Evolutionary conservation across 2,329 filamentous ascomycete species (phyloP).

Genomic region (Nemania abortiva): DNA sequence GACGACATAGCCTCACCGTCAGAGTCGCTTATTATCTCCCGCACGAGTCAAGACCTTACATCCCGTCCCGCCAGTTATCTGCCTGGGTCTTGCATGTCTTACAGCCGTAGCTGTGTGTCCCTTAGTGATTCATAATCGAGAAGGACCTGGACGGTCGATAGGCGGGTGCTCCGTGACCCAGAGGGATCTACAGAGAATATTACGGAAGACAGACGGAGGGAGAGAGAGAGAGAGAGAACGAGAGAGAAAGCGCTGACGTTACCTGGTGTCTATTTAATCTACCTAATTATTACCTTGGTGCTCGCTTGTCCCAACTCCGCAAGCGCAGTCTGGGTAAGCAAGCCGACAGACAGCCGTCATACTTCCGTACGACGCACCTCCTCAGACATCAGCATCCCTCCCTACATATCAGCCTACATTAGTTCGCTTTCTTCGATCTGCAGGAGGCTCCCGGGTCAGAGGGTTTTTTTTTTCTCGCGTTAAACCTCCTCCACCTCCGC

Average conservation of each 20-base stretch:
- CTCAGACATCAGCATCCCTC: not conserved
- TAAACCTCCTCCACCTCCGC: slow-evolving; percentile 17
- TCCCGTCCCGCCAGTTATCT: not conserved
- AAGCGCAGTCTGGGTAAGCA: slow-evolving; percentile 9
- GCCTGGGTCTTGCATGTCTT: not conserved
- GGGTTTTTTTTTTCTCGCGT: not conserved
- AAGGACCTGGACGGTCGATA: slow-evolving; percentile 6
- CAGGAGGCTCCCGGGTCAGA: slow-evolving; percentile 7
- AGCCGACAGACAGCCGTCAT: slow-evolving; percentile 10
- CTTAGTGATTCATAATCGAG: slow-evolving; percentile 8
- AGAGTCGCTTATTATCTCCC: slow-evolving; percentile 18
- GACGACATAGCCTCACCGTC: slow-evolving; percentile 28
- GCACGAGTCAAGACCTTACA: slow-evolving; percentile 15
- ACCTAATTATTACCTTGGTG: not conserved
- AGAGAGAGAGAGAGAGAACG: too few species aligned
- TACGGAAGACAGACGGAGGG: too few species aligned
- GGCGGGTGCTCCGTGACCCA: not conserved
- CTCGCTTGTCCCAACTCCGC: slow-evolving; percentile 7
- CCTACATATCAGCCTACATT: not conserved
- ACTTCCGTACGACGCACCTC: not conserved
- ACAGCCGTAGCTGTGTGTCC: not conserved
- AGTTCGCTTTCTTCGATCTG: slow-evolving; percentile 7
- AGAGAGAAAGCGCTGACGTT: slow-evolving; percentile 7
- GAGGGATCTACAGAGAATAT: not conserved
- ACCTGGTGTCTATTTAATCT: not conserved